Percentiles rank a stretch among this genome's conserved stretches.
Conservation (phyloP, 768 basidiomycete species). For the Ephemerocybe angulata region DNA sequence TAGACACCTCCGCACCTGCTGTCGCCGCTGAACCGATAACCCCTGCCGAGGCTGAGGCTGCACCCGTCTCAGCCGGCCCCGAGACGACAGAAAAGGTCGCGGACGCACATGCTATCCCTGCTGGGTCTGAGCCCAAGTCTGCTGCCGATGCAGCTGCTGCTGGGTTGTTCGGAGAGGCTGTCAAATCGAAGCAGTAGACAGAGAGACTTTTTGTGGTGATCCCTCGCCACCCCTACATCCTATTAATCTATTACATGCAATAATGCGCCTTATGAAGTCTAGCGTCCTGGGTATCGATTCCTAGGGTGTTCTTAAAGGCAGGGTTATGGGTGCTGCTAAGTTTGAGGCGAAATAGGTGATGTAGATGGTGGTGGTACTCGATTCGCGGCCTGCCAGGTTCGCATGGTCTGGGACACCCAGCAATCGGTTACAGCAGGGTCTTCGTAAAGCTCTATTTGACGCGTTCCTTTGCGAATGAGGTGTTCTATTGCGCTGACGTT, state of each 20-base stretch:
- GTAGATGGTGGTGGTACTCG: background rate
- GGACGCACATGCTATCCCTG: background rate
- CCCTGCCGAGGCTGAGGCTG: background rate
- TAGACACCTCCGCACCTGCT: no score
- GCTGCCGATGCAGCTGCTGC: conserved; percentile 20
- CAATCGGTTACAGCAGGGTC: conserved; percentile 66
- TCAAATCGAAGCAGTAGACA: background rate
- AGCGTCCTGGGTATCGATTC: background rate
- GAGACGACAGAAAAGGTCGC: background rate
- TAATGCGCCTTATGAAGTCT: background rate
- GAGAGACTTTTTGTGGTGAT: background rate
- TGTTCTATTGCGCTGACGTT: conserved; percentile 72
- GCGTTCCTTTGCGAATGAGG: conserved; percentile 61
- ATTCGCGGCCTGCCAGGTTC: conserved; percentile 51
- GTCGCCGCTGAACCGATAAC: background rate
- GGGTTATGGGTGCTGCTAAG: background rate
- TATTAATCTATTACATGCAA: background rate
- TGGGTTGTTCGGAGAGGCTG: conserved; percentile 19
- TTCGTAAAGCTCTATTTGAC: conserved; percentile 71
- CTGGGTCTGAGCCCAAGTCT: background rate
- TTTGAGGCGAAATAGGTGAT: background rate
- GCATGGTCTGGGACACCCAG: conserved; percentile 70
- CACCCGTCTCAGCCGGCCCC: conserved; percentile 1
- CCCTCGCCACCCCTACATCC: background rate
- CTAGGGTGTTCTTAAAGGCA: background rate